These are phyloP conservation scores for Pichia sp. DNA, from an alignment of 1,139 yeast species.

Conservation along the genomic window DNA sequence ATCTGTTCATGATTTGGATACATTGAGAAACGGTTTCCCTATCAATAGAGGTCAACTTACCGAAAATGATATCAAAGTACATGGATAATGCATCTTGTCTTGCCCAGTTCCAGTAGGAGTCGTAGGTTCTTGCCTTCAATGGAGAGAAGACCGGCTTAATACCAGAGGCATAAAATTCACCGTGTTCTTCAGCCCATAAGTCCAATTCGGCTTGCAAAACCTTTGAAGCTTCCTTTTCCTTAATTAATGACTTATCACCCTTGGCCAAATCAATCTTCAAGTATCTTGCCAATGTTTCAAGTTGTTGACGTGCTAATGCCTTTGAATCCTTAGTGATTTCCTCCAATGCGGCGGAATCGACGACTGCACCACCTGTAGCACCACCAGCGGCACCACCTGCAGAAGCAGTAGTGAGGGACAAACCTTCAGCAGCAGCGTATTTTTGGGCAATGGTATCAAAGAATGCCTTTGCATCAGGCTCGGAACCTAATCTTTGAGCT, in stretches of 20 bases:
- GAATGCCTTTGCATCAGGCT: slow-evolving; percentile 83
- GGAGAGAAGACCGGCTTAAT: slow-evolving; percentile 85
- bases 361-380: slow-evolving; percentile 76
- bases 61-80: slow-evolving; percentile 94
- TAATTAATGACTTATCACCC: slow-evolving; percentile 80
- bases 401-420: slow-evolving; percentile 63
- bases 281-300: slow-evolving; percentile 92
- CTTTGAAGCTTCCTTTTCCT: slow-evolving; percentile 82
- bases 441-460: slow-evolving; percentile 77
- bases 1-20: slow-evolving; percentile 95
- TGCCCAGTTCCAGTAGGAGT: slow-evolving; percentile 99
- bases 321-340: slow-evolving; percentile 88
- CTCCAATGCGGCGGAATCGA: slow-evolving; percentile 95
- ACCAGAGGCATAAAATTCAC: slow-evolving; percentile 91
- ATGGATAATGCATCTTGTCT: slow-evolving; percentile 92
- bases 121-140: slow-evolving; percentile 91
- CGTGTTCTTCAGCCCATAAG: slow-evolving; percentile 89
- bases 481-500: slow-evolving; percentile 76
- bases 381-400: slow-evolving; percentile 27
- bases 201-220: slow-evolving; percentile 86
- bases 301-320: slow-evolving; percentile 86
- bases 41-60: slow-evolving; percentile 82
- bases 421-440: slow-evolving; percentile 78
- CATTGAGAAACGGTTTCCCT: slow-evolving; percentile 96
- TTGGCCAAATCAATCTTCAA: slow-evolving; percentile 84